Evolutionary conservation across 2,329 filamentous ascomycete species (phyloP).

Genomic region (Dactylonectria macrodidyma): DNA sequence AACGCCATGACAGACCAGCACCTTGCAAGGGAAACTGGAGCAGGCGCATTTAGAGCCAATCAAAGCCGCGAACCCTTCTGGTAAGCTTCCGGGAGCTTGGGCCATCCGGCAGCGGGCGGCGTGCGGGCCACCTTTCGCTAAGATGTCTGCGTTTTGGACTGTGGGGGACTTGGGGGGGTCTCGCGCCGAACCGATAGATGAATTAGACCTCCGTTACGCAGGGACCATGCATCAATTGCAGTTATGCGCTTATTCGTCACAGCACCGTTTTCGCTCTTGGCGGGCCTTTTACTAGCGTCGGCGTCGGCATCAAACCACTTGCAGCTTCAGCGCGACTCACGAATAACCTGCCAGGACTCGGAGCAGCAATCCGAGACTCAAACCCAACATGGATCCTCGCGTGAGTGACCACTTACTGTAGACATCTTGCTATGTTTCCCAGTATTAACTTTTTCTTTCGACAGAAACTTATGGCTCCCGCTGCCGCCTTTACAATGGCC

Average conservation of each 20-base stretch:
- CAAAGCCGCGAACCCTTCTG: slow-evolving; percentile 28
- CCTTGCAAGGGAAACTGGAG: slow-evolving; percentile 12
- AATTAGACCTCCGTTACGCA: slow-evolving; percentile 20
- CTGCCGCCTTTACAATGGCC: slow-evolving; percentile 70
- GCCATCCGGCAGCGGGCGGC: slow-evolving; percentile 42
- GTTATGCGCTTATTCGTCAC: slow-evolving; percentile 39
- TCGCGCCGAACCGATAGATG: slow-evolving; percentile 7
- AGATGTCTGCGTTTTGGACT: slow-evolving; percentile 33
- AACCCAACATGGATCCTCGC: slow-evolving; percentile 48
- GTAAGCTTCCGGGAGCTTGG: slow-evolving; percentile 52
- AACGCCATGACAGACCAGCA: not conserved
- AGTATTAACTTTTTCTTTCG: slow-evolving; percentile 24
- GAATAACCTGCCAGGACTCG: not conserved
- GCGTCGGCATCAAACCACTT: not conserved
- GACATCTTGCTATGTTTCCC: not conserved
- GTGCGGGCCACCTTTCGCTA: slow-evolving; percentile 40
- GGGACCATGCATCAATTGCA: slow-evolving; percentile 47
- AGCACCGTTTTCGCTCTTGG: slow-evolving; percentile 4
- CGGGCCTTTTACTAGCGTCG: slow-evolving; percentile 13
- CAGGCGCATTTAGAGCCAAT: slow-evolving; percentile 44
- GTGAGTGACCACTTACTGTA: slow-evolving; percentile 29
- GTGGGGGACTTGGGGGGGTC: slow-evolving; percentile 15
- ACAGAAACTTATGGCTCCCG: slow-evolving; percentile 63
- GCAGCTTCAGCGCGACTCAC: not conserved
- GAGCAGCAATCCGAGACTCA: slow-evolving; percentile 5